Evolutionary conservation across 2,329 filamentous ascomycete species (phyloP), one percentile per base, ranked within the genome.

Genomic region (Thelonectria blattea): DNA sequence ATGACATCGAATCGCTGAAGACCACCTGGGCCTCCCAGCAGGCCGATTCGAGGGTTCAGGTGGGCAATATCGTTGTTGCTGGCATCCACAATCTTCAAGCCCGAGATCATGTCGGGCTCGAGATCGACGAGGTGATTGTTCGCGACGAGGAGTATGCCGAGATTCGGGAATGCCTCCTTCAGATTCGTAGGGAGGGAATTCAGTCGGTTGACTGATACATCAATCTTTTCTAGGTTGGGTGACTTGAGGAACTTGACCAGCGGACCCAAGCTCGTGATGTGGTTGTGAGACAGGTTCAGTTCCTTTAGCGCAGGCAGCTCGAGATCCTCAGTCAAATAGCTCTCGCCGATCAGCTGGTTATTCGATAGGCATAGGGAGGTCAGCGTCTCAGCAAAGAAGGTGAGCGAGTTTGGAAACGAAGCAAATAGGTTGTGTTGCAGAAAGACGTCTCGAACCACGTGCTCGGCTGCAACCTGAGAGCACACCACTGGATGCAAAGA

Each of bases 51-150:
- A 0, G 93, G 90, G 61, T 95, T 91, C 14, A 98, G 79, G 48
- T 87, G 85, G n/a, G 85, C 85, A 63, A 98, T 92, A 52, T 94
- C 90, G 71, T 98, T 98, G 75, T 92, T 93, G 65, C 87, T 87
- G 9, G 92, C 86, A 18, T 71, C 68, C 4, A 71, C 85, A 5
- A 90, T 84, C 65, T 87, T 86, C 58, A 97, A 74, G 0, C 94
- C 93, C 52, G 83, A 82, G 39, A 97, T 86, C 10, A 87, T 81
- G 10, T 92, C 89, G 0, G 91, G 88, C 1, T 90, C 85, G 15
- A 96, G 82, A 14, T 90, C 88, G 6, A 84, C 81, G 51, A 97
- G 84, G 65, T 88, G 87, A 73, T 98, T 98, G 75, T 96, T 92
- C 3, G 88, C 85, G 1, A 88, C 89, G 17, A 94, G 79, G 10